Evolutionary conservation across 2,329 filamentous ascomycete genomes (phyloP).

Genomic region (Ambrosiella beaveri): DNA sequence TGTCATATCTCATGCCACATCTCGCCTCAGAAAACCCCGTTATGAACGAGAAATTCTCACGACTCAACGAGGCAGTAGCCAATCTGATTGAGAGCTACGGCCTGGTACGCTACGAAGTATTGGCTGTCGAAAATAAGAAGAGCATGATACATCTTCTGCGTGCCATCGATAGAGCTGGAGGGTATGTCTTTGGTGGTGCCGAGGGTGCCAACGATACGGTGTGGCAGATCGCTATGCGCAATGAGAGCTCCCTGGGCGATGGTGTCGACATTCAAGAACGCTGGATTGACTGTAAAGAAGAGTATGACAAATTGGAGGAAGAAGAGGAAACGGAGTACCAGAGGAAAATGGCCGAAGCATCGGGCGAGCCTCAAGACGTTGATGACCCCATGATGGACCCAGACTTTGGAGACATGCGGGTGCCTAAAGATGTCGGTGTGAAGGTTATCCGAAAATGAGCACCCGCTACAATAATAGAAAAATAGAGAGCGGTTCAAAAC

Average conservation of each 20-base stretch:
- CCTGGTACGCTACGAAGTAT: conserved; percentile 77
- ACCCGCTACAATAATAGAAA: background rate
- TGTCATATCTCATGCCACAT: conserved; percentile 65
- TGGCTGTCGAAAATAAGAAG: conserved; percentile 91
- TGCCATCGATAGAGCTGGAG: conserved; percentile 78
- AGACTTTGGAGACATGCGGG: conserved; percentile 34
- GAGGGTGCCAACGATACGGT: conserved; percentile 89
- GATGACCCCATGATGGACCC: conserved; percentile 21
- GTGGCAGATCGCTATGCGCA: conserved; percentile 91
- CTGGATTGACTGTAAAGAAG: conserved; percentile 83
- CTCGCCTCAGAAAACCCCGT: conserved; percentile 63
- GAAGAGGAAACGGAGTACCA: conserved; percentile 61
- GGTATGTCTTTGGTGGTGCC: conserved; percentile 79
- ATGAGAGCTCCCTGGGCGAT: conserved; percentile 57
- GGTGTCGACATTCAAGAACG: conserved; percentile 84
- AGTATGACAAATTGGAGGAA: conserved; percentile 65
- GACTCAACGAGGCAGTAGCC: conserved; percentile 72
- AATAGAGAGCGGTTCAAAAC: background rate
- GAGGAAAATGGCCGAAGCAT: conserved; percentile 23
- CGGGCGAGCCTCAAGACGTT: conserved; percentile 16
- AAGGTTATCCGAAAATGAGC: conserved; percentile 46
- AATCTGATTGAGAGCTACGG: conserved; percentile 78
- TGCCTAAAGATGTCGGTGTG: conserved; percentile 45
- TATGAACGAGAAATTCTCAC: conserved; percentile 58
- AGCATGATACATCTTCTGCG: conserved; percentile 87